Evolutionary conservation across 2,329 filamentous ascomycete genomes (phyloP).

Genomic region (Trichoderma asperellum): DNA sequence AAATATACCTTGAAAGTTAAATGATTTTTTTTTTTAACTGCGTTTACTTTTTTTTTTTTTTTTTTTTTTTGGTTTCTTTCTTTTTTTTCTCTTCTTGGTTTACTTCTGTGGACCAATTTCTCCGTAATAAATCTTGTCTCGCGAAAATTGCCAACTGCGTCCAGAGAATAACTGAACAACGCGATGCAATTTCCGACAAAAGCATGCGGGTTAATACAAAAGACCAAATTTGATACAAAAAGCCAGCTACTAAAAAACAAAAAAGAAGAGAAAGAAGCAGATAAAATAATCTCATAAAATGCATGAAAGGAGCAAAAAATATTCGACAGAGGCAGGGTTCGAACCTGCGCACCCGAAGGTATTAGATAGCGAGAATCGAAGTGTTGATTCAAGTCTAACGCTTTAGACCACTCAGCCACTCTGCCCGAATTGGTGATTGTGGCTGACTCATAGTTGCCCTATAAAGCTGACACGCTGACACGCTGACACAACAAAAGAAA

Average conservation of each 20-base stretch:
- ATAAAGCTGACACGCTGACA: background rate
- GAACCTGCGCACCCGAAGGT: slow-evolving; percentile 29
- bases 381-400: slow-evolving; percentile 28
- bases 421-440: slow-evolving; percentile 13
- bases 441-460: background rate
- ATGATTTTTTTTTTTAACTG: too few species aligned
- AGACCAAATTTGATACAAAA: background rate
- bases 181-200: too few species aligned
- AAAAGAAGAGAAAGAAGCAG: background rate
- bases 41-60: too few species aligned
- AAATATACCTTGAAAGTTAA: background rate
- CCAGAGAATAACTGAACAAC: too few species aligned
- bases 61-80: too few species aligned
- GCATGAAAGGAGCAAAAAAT: background rate
- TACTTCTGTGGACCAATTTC: too few species aligned
- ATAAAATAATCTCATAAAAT: background rate
- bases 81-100: too few species aligned
- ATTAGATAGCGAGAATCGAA: slow-evolving; percentile 28
- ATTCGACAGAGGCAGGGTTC: slow-evolving; percentile 28
- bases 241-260: background rate
- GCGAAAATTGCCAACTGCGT: too few species aligned
- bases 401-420: slow-evolving; percentile 29
- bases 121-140: too few species aligned
- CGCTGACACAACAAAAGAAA: fast-evolving
- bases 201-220: background rate